Evolutionary conservation across 208 protist species (phyloP).

Genomic region (Leishmania lainsoni): DNA sequence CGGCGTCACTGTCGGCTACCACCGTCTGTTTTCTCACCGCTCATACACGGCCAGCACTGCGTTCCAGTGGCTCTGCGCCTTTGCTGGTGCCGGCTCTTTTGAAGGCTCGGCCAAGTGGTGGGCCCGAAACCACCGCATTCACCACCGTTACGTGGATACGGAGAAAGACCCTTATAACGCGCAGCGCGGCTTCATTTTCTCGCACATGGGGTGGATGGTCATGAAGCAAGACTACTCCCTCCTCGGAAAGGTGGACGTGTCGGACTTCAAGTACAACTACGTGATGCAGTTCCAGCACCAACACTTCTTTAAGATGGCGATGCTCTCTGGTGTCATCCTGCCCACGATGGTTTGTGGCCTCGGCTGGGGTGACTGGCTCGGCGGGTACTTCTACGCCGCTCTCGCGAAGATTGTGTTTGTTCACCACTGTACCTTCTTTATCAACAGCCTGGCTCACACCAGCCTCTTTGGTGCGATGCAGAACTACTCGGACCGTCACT

Average conservation of each 20-base stretch:
- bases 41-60: slow-evolving; percentile 63
- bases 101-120: slow-evolving; percentile 92
- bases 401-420: slow-evolving; percentile 80
- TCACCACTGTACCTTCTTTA: slow-evolving; percentile 93
- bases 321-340: slow-evolving; percentile 85
- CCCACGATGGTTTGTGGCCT: slow-evolving; percentile 85
- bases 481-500: slow-evolving; percentile 84
- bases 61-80: slow-evolving; percentile 75
- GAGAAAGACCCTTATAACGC: slow-evolving; percentile 93
- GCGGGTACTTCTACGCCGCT: slow-evolving; percentile 87
- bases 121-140: slow-evolving; percentile 91
- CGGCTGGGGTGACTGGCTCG: slow-evolving; percentile 84
- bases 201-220: slow-evolving; percentile 93
- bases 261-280: slow-evolving; percentile 85
- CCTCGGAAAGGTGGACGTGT: slow-evolving; percentile 80
- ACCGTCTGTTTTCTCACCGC: slow-evolving; percentile 91
- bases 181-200: slow-evolving; percentile 87
- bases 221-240: slow-evolving; percentile 91
- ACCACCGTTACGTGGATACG: slow-evolving; percentile 92
- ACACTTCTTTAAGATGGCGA: slow-evolving; percentile 83
- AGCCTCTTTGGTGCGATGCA: slow-evolving; percentile 65
- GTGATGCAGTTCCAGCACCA: slow-evolving; percentile 88
- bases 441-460: slow-evolving; percentile 92
- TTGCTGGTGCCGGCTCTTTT: slow-evolving; percentile 86
- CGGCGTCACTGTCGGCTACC: slow-evolving; percentile 91